phyloP scores from a whole-genome alignment of 805 yeast genomes.

The Pichia manshurica region DNA sequence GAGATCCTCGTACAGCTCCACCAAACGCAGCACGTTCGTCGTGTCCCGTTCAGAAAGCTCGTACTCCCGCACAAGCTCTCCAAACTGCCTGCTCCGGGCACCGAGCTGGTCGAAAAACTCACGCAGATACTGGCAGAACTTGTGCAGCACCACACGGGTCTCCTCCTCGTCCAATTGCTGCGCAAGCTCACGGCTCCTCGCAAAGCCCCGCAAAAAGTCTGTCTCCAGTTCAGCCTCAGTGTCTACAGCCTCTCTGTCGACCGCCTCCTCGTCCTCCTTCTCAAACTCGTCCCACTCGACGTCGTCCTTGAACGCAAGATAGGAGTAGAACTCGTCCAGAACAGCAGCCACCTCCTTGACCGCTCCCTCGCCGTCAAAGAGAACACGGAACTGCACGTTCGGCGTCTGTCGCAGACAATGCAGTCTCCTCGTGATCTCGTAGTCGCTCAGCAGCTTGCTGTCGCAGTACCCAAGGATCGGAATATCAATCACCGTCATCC shows the following conservation, averaged over 20 bases:
- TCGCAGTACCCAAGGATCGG: slow-evolving; percentile 30
- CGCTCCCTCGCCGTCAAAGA: slow-evolving; percentile 19
- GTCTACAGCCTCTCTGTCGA: neutral
- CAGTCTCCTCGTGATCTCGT: slow-evolving; percentile 14
- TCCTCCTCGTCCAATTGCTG: slow-evolving; percentile 13
- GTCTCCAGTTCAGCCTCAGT: neutral
- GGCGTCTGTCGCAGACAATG: slow-evolving; percentile 35
- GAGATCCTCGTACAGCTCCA: slow-evolving; percentile 17
- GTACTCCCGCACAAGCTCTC: slow-evolving; percentile 15
- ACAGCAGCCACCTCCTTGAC: slow-evolving; percentile 23
- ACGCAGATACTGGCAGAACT: slow-evolving; percentile 15
- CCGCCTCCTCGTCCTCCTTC: slow-evolving; percentile 17
- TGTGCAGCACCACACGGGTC: slow-evolving; percentile 13
- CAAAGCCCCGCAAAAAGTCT: slow-evolving; percentile 9
- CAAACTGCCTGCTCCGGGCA: slow-evolving; percentile 13
- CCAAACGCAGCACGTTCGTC: slow-evolving; percentile 16
- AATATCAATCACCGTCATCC: slow-evolving; percentile 29
- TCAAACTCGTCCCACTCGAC: slow-evolving; percentile 18
- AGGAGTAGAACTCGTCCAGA: slow-evolving; percentile 31
- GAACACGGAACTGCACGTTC: slow-evolving; percentile 34
- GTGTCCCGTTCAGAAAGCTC: slow-evolving; percentile 17
- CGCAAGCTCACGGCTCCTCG: slow-evolving; percentile 16
- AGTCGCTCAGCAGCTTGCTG: slow-evolving; percentile 11
- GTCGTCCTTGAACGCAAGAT: slow-evolving; percentile 28
- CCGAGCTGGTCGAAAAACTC: slow-evolving; percentile 11